Percentiles rank a stretch among this genome's conserved stretches.
Evolutionary conservation across 257 asterid genomes (phyloP).

Genomic region (Scutellaria galericulata): DNA sequence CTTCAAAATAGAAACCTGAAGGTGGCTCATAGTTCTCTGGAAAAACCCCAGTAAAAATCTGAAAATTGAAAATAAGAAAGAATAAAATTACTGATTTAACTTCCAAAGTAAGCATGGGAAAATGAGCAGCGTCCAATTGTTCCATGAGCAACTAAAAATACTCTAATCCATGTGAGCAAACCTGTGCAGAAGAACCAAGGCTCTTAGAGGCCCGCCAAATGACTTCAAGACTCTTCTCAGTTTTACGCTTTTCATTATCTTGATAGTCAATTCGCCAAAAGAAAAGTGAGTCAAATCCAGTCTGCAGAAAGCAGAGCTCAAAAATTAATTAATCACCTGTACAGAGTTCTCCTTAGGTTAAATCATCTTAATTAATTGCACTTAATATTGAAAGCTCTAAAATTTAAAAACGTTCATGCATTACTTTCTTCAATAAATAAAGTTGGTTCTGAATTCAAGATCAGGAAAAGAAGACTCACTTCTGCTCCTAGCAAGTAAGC

Average conservation of each 20-base stretch:
- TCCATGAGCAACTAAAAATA: not conserved
- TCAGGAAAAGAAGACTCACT: constrained; percentile 33
- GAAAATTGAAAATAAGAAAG: constrained; percentile 23
- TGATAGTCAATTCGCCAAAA: constrained; percentile 59
- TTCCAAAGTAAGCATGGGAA: constrained; percentile 20
- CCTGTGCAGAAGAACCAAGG: constrained; percentile 52
- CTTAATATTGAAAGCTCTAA: constrained; percentile 1
- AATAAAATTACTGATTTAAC: constrained; percentile 1
- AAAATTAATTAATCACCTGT: constrained; percentile 1
- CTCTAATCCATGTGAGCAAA: constrained; percentile 10
- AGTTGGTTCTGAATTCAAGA: not conserved
- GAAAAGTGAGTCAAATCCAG: constrained; percentile 57
- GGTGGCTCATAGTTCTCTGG: constrained; percentile 53
- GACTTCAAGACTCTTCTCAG: constrained; percentile 45
- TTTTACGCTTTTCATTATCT: constrained; percentile 47
- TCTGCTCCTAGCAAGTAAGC: constrained; percentile 59
- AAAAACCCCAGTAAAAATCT: constrained; percentile 54
- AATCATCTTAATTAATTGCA: not conserved
- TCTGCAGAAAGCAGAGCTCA: constrained; percentile 32
- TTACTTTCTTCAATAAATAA: constrained; percentile 22
- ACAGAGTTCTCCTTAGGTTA: constrained; percentile 14
- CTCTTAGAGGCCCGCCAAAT: constrained; percentile 49
- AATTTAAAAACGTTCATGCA: not conserved
- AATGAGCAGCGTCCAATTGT: constrained; percentile 17
- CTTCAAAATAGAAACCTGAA: constrained; percentile 50